Conservation (phyloP, 257 asterid species). For the Solanum piurae region DNA sequence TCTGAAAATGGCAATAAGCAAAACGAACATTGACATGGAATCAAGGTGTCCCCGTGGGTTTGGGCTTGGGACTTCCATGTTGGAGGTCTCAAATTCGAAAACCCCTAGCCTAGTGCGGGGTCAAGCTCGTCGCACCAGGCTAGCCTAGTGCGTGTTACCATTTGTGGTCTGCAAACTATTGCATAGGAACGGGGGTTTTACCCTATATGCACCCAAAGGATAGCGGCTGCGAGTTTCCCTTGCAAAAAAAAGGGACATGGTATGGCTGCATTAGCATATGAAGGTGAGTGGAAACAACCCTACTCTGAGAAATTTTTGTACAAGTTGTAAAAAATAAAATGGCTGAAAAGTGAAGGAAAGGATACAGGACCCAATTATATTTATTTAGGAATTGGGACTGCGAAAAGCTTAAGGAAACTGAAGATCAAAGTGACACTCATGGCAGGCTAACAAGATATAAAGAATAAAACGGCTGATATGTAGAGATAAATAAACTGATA, state of each 20-base stretch:
- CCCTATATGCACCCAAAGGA: neutral
- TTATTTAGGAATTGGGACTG: neutral
- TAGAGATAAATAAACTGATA: conserved; percentile 26
- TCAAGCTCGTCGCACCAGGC: too few relatives aligned
- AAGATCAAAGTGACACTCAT: neutral
- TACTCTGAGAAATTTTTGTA: neutral
- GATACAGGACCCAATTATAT: neutral
- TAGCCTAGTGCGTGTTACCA: neutral
- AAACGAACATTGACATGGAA: neutral
- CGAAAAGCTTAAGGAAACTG: neutral
- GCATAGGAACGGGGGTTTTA: neutral
- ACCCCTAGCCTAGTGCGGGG: neutral
- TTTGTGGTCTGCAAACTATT: neutral
- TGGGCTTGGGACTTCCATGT: neutral
- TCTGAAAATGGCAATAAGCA: neutral
- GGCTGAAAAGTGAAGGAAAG: neutral
- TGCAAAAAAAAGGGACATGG: neutral
- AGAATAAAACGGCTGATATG: conserved; percentile 20
- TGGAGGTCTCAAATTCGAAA: neutral
- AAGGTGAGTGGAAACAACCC: neutral
- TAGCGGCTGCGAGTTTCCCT: neutral
- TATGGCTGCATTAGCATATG: neutral
- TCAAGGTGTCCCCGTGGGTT: neutral
- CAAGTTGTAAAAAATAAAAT: neutral
- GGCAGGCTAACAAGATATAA: conserved; percentile 16